Percentiles rank a stretch among this genome's conserved stretches.
These are phyloP conservation scores for Brettanomyces custersianus DNA, from an alignment of 805 yeast species.

Conservation along the genomic window DNA sequence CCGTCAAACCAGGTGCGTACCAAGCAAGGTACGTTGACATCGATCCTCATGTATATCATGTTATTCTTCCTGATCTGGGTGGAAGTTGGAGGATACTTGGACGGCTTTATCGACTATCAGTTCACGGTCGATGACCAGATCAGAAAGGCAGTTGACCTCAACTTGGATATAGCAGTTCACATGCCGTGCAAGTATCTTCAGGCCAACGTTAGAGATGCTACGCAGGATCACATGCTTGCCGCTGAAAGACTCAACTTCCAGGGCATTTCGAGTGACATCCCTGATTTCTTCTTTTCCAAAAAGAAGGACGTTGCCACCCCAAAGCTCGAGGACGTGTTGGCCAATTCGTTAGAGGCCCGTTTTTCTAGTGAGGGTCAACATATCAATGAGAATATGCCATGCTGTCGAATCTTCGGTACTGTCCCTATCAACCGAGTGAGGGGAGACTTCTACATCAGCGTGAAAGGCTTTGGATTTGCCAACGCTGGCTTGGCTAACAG, in stretches of 20 bases:
- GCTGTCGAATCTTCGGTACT: conserved; percentile 80
- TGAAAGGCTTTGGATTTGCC: conserved; percentile 50
- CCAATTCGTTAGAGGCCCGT: conserved; percentile 58
- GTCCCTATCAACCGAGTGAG: conserved; percentile 77
- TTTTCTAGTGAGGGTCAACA: conserved; percentile 38
- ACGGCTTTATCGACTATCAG: conserved; percentile 72
- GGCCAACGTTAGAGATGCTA: conserved; percentile 67
- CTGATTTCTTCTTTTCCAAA: conserved; percentile 36
- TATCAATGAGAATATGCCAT: conserved; percentile 49
- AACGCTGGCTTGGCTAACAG: conserved; percentile 35
- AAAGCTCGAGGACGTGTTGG: conserved; percentile 56
- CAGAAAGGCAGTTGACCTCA: conserved; percentile 51
- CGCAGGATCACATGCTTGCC: conserved; percentile 73
- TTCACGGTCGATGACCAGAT: conserved; percentile 64
- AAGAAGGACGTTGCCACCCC: conserved; percentile 43
- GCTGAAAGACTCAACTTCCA: conserved; percentile 66
- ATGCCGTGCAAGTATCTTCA: conserved; percentile 76
- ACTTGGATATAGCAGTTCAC: conserved; percentile 70
- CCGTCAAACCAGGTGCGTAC: conserved; percentile 67
- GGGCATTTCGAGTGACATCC: conserved; percentile 50
- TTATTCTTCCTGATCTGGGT: conserved; percentile 70
- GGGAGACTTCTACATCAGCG: conserved; percentile 82
- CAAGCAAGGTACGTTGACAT: conserved; percentile 66
- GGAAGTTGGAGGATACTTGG: conserved; percentile 76
- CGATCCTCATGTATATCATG: conserved; percentile 52